Evolutionary conservation across 208 protist genomes (phyloP).

Genomic region (Sergeia podlipaevii): DNA sequence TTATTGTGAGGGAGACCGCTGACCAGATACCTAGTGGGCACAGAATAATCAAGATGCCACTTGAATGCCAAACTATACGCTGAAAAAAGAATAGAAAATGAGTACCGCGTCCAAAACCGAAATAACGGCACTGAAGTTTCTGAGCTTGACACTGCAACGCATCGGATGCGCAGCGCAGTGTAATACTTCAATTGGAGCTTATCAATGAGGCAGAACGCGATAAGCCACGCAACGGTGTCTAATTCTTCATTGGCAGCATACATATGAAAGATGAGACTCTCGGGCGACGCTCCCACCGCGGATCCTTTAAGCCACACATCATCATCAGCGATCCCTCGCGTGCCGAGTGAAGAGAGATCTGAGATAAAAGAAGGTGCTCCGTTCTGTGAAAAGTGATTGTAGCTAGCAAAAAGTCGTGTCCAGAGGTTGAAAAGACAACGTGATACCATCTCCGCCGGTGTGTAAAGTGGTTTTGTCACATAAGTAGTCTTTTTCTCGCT

Average conservation of each 20-base stretch:
- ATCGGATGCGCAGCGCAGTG: neutral
- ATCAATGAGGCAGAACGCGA: constrained; percentile 75
- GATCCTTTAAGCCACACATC: constrained; percentile 22
- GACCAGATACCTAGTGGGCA: constrained; percentile 49
- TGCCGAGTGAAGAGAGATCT: constrained; percentile 2
- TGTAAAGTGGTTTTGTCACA: too few species aligned
- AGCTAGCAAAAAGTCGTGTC: constrained; percentile 24
- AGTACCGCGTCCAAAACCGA: neutral
- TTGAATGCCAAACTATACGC: constrained; percentile 68
- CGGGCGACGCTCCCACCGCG: constrained; percentile 8
- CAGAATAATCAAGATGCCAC: constrained; percentile 65
- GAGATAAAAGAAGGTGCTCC: constrained; percentile 17
- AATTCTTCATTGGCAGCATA: constrained; percentile 42
- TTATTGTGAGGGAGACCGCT: constrained; percentile 35
- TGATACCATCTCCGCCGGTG: constrained; percentile 9
- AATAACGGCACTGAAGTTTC: neutral
- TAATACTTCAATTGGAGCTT: constrained; percentile 48
- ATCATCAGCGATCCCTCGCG: constrained; percentile 4
- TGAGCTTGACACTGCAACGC: neutral
- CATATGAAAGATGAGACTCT: constrained; percentile 61
- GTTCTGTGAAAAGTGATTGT: constrained; percentile 19
- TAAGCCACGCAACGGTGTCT: constrained; percentile 55
- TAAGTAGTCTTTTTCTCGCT: too few species aligned
- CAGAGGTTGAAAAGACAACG: constrained; percentile 20
- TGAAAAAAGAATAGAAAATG: constrained; percentile 39